Conservation (phyloP, 768 basidiomycete species). For the Sistotremastrum niveocremeum region DNA sequence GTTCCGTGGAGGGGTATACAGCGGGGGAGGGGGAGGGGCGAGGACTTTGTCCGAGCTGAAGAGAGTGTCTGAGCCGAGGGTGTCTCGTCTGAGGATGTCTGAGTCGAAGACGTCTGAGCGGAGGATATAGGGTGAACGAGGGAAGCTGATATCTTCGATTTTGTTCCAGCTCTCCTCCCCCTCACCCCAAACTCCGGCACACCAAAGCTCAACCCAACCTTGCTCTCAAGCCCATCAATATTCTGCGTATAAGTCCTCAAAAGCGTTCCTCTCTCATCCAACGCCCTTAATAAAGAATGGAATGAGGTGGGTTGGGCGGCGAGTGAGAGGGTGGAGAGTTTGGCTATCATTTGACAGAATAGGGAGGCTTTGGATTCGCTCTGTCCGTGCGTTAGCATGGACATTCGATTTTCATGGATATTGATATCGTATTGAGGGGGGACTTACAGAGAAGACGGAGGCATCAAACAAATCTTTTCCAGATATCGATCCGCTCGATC, state of each 20-base stretch:
- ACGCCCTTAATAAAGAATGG: conserved; percentile 56
- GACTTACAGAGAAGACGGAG: conserved; percentile 50
- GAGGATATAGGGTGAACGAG: conserved; percentile 9
- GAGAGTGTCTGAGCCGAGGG: neutral
- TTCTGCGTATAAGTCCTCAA: conserved; percentile 89
- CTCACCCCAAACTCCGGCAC: conserved; percentile 54
- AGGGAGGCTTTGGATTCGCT: conserved; percentile 61
- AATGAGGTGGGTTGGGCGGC: conserved; percentile 70
- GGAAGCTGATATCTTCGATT: no score
- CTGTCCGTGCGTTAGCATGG: conserved; percentile 20
- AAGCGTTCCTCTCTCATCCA: conserved; percentile 65
- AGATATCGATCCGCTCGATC: conserved; percentile 17
- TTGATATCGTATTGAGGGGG: neutral
- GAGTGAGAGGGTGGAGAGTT: conserved; percentile 58
- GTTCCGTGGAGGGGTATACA: conserved; percentile 89
- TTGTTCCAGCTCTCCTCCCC: conserved; percentile 13
- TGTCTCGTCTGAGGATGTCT: neutral
- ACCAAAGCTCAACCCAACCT: conserved; percentile 81
- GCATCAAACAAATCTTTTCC: conserved; percentile 88
- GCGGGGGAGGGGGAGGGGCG: conserved; percentile 49
- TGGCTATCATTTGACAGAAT: conserved; percentile 85
- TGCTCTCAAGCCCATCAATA: conserved; percentile 79
- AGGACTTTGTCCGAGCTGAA: neutral
- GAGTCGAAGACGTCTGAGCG: conserved; percentile 11
- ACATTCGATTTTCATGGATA: neutral